Base-by-base conservation (phyloP, 331 rosid species). In the Acacia pycnantha region DNA sequence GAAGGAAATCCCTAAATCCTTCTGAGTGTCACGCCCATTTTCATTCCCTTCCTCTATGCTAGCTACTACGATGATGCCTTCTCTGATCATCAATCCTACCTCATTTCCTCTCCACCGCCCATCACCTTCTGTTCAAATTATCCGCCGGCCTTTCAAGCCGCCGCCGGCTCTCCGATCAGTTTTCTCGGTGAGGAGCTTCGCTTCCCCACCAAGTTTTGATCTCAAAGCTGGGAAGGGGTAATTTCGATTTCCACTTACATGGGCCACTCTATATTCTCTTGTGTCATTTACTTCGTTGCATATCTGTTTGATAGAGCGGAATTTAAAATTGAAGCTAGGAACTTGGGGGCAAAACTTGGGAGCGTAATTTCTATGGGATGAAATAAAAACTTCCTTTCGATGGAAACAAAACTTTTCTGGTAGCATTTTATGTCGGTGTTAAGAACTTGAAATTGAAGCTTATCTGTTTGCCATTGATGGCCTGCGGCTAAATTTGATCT, bases 211-310 rank as follows among this genome's bases (percentile, higher is more conserved):
- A 33, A 40, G 79, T 58, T 73, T 73, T 22, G 92, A 89, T 70
- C n/a, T 83, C 84, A 79, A 77, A 16, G 84, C 76, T 5, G 86
- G 90, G 40, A 86, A 90, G 77, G 92, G 96, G 94, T 94, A 88
- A 74, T 73, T 69, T 2, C 44, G 66, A 68, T 69, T 81, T 65
- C 54, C 18, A 68, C 43, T 7, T 9, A 68, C 29, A 21, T 80
- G 70, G 8, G 21, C 35, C 58, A 11, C 48, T 16, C 66, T 76
- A 50, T n/a, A 10, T 21, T 70, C 8, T 61, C n/a, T 14, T 11
- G 67, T 76, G n/a, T 33, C 65, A 2, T 68, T 37, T 10, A 2
- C 37, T 19, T 58, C 61, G 46, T 58, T 31, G 26, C 66, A 22
- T 56, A 56, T n/a, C 64, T 56, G 26, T 56, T 56, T 56, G 5